These are phyloP conservation scores for Mycena citricolor DNA, from an alignment of 1,284 basidiomycete genomes.

Conservation along the genomic window DNA sequence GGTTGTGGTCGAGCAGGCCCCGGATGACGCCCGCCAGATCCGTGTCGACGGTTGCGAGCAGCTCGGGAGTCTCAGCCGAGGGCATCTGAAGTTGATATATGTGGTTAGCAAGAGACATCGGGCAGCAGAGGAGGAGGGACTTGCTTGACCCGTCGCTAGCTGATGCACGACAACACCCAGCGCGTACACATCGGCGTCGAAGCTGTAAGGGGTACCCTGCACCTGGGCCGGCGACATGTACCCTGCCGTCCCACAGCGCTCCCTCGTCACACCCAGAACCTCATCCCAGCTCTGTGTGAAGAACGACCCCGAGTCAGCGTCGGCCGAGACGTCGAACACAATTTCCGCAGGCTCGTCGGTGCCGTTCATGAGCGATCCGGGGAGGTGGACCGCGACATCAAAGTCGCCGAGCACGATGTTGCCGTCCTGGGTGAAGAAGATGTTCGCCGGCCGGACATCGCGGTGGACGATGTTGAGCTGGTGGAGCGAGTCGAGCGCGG, in stretches of 20 bases:
- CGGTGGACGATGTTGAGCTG: conserved; percentile 22
- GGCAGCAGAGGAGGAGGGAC: too few species aligned
- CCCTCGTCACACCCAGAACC: background rate
- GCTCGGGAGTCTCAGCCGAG: too few species aligned
- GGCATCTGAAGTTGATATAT: too few species aligned
- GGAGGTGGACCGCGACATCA: conserved; percentile 17
- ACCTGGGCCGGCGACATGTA: conserved; percentile 25
- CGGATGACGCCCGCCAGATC: too few species aligned
- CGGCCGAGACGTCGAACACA: conserved; percentile 1
- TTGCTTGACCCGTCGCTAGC: conserved; percentile 6
- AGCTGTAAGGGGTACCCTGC: conserved; percentile 4
- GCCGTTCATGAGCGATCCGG: background rate
- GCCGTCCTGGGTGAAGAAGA: conserved; percentile 24
- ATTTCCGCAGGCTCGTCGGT: background rate
- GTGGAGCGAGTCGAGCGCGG: conserved; percentile 21
- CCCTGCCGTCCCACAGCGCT: conserved; percentile 22
- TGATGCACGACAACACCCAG: background rate
- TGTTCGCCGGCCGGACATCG: conserved; percentile 27
- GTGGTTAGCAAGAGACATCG: too few species aligned
- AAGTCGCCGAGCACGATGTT: conserved; percentile 26
- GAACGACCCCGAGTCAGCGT: conserved; percentile 4
- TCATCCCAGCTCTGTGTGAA: background rate
- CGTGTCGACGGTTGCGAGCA: too few species aligned
- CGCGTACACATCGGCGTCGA: conserved; percentile 2
- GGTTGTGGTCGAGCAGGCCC: conserved; percentile 15